phyloP scores from a whole-genome alignment of 1,139 yeast genomes.

The Magnusiomyces suaveolens region DNA sequence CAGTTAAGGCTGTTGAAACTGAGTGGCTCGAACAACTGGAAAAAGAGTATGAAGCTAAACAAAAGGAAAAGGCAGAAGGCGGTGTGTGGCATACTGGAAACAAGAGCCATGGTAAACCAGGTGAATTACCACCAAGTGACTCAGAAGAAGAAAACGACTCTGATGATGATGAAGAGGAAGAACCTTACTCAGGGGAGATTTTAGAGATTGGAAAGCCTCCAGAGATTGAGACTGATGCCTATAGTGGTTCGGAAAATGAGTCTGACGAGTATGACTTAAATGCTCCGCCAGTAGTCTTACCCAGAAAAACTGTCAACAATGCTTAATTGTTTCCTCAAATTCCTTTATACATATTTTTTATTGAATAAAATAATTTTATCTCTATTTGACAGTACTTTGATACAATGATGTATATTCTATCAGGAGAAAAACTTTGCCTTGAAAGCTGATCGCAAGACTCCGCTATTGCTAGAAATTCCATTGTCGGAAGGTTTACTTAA shows the following conservation, averaged over 20 bases:
- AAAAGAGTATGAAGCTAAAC: constrained; percentile 55
- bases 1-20: constrained; percentile 64
- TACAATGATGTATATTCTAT: background rate
- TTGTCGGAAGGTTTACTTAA: constrained; percentile 25
- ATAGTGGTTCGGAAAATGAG: constrained; percentile 8
- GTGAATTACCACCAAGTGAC: constrained; percentile 28
- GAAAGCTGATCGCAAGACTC: constrained; percentile 25
- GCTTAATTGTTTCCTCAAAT: background rate
- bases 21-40: constrained; percentile 65
- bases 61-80: constrained; percentile 37
- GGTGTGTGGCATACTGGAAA: constrained; percentile 70
- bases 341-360: no score
- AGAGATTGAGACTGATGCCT: background rate
- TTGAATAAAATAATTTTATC: no score
- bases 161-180: constrained; percentile 25
- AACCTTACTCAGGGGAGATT: constrained; percentile 10
- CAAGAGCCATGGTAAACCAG: constrained; percentile 44
- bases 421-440: constrained; percentile 25
- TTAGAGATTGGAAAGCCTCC: constrained; percentile 6
- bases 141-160: constrained; percentile 25
- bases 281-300: background rate
- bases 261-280: constrained; percentile 9
- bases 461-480: constrained; percentile 18
- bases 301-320: background rate
- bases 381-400: no score